These are phyloP conservation scores for Polygonum aviculare DNA, from an alignment of 148 eudicot genomes.

Conservation along the genomic window DNA sequence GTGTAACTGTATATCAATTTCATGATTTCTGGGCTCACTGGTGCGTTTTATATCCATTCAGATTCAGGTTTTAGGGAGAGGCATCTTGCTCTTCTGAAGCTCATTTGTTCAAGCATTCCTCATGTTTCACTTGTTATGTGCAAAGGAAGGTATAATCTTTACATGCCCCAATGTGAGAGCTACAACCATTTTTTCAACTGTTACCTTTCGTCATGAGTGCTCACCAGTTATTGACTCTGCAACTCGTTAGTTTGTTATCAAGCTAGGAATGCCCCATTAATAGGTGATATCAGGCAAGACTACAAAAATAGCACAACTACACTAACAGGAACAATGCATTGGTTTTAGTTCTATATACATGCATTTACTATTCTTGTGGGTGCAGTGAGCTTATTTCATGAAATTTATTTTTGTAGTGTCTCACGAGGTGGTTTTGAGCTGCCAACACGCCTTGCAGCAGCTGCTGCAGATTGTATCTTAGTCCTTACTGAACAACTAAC, in stretches of 20 bases:
- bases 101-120: slow-evolving; percentile 33
- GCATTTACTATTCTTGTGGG: background rate
- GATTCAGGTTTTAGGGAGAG: slow-evolving; percentile 47
- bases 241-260: background rate
- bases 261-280: background rate
- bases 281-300: background rate
- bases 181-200: background rate
- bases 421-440: slow-evolving; percentile 75
- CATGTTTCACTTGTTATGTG: slow-evolving; percentile 35
- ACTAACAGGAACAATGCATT: background rate
- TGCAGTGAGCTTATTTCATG: background rate
- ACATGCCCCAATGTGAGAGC: background rate
- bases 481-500: slow-evolving; percentile 45
- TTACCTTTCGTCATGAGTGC: background rate
- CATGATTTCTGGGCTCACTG: background rate
- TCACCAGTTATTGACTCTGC: background rate
- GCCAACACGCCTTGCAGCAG: slow-evolving; percentile 80
- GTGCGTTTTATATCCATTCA: background rate
- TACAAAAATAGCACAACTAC: background rate
- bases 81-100: slow-evolving; percentile 36
- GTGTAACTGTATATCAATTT: background rate
- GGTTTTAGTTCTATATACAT: background rate
- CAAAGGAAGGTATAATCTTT: slow-evolving; percentile 44
- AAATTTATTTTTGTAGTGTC: slow-evolving; percentile 31
- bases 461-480: slow-evolving; percentile 74